phyloP scores from a whole-genome alignment of 805 yeast species.

The Candida tammaniensis region DNA sequence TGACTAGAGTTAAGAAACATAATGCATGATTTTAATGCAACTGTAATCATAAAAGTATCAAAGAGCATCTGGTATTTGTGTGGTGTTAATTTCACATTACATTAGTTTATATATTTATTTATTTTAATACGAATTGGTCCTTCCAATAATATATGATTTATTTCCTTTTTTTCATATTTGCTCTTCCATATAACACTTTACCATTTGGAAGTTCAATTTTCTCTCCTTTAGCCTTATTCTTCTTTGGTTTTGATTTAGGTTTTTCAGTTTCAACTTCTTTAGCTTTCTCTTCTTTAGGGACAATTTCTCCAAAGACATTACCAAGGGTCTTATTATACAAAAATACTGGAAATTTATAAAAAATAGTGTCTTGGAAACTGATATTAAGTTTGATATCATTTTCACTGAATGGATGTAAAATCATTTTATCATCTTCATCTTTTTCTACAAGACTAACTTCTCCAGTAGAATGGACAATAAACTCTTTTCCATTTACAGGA shows the following conservation, averaged over 20 bases:
- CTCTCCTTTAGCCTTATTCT: constrained; percentile 37
- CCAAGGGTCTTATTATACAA: constrained; percentile 49
- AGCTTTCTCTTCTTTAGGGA: constrained; percentile 9
- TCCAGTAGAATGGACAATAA: constrained; percentile 57
- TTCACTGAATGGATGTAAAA: constrained; percentile 41
- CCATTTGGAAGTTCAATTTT: constrained; percentile 59
- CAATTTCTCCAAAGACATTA: constrained; percentile 16
- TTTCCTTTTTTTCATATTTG: constrained; percentile 11
- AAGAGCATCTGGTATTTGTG: no score
- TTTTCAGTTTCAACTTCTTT: constrained; percentile 13
- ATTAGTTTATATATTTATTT: constrained; percentile 2
- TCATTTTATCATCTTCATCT: constrained; percentile 33
- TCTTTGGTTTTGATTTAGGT: constrained; percentile 24
- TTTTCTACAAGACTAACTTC: constrained; percentile 49
- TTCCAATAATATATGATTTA: no score
- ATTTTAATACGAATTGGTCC: constrained; percentile 1
- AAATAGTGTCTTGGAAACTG: constrained; percentile 46
- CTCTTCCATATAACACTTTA: constrained; percentile 45
- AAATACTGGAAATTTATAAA: constrained; percentile 39
- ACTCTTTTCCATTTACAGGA: constrained; percentile 46
- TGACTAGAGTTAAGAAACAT: constrained; percentile 43
- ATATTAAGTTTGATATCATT: constrained; percentile 47
- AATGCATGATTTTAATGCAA: constrained; percentile 15
- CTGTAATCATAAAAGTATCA: no score
- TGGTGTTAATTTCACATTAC: no score